Conservation (phyloP, 345 rosid species). For the Arabidopsis arenosa region DNA sequence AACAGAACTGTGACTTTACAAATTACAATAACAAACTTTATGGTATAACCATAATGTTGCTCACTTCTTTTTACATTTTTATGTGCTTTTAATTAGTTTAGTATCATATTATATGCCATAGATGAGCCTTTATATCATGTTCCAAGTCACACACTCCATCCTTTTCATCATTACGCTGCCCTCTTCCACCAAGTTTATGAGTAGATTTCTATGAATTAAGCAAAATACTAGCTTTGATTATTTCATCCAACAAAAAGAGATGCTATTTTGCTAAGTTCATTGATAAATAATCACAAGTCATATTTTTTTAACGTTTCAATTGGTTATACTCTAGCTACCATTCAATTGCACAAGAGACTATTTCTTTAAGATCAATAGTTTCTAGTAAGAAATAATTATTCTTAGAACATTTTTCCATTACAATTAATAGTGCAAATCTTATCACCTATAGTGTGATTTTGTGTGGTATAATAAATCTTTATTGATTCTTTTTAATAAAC, state of each 20-base stretch:
- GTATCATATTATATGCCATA: slow-evolving; percentile 29
- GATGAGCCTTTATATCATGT: slow-evolving; percentile 40
- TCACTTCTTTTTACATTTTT: slow-evolving; percentile 33
- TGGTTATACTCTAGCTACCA: slow-evolving; percentile 11
- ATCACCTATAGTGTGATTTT: slow-evolving; percentile 27
- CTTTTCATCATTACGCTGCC: slow-evolving; percentile 38
- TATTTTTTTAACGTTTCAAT: neutral
- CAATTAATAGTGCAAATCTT: slow-evolving; percentile 27
- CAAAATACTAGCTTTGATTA: neutral
- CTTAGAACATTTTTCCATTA: neutral
- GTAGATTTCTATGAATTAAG: neutral
- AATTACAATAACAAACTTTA: slow-evolving; percentile 40
- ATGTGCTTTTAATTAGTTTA: slow-evolving; percentile 24
- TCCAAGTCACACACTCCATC: slow-evolving; percentile 42
- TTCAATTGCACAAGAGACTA: neutral
- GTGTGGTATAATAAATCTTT: slow-evolving; percentile 16
- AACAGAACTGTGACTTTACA: slow-evolving; percentile 45
- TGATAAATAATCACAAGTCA: neutral
- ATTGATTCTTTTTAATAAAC: slow-evolving; percentile 31
- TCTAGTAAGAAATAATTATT: slow-evolving; percentile 17
- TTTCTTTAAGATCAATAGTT: slow-evolving; percentile 7
- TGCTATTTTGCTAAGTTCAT: neutral
- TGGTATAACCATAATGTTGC: slow-evolving; percentile 45
- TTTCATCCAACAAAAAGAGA: neutral
- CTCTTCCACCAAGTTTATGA: slow-evolving; percentile 15